Evolutionary conservation across 208 protist genomes (phyloP).

Genomic region (Naegleria fowleri): DNA sequence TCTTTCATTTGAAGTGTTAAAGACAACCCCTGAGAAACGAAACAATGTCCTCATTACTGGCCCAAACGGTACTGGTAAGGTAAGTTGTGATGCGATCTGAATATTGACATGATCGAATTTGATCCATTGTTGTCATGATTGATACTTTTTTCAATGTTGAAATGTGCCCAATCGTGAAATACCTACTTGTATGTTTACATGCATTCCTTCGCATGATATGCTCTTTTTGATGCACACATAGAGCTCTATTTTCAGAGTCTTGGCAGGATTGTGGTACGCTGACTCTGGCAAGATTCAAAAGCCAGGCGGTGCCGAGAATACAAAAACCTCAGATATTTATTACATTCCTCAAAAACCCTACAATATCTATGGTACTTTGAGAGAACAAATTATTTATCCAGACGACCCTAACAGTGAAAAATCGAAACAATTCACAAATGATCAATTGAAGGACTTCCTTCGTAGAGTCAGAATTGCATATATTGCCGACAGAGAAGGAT

Average conservation of each 20-base stretch:
- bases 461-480: constrained; percentile 3
- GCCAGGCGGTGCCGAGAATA: constrained; percentile 45
- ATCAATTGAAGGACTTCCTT: constrained; percentile 1
- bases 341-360: constrained; percentile 76
- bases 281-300: constrained; percentile 58
- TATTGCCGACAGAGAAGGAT: constrained; percentile 32
- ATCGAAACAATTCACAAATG: not conserved
- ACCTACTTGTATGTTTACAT: too few relatives aligned
- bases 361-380: constrained; percentile 64
- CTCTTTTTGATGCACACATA: not conserved
- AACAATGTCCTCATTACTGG: constrained; percentile 80
- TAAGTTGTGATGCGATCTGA: not conserved
- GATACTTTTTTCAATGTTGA: not conserved
- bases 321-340: constrained; percentile 52
- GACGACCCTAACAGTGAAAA: not conserved
- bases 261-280: constrained; percentile 68
- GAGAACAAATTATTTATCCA: constrained; percentile 79
- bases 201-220: too few relatives aligned
- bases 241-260: constrained; percentile 9
- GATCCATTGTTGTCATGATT: not conserved
- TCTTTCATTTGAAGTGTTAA: constrained; percentile 61
- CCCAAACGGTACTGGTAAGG: constrained; percentile 80
- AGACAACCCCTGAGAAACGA: constrained; percentile 43
- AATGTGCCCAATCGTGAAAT: too few relatives aligned
- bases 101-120: not conserved